Conservation (phyloP, 1,284 basidiomycete genomes). For the Heterobasidion parviporum region DNA sequence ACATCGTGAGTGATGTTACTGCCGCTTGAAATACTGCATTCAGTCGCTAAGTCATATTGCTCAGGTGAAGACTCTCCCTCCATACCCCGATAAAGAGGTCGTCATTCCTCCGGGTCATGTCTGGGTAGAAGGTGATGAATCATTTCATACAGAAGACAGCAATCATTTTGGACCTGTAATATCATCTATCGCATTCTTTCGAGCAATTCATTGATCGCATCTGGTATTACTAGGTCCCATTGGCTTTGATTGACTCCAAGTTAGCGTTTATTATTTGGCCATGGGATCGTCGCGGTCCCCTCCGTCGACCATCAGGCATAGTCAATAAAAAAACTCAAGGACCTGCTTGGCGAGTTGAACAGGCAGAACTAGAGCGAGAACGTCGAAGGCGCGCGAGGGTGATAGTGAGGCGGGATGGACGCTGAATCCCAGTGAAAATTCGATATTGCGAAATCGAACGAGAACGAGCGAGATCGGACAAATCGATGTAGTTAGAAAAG, state of each 20-base stretch:
- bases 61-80: conserved; percentile 57
- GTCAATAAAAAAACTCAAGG: conserved; percentile 21
- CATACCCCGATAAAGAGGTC: conserved; percentile 52
- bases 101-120: conserved; percentile 52
- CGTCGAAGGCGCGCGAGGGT: conserved; percentile 36
- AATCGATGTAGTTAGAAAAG: no score
- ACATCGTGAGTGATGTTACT: conserved; percentile 27
- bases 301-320: conserved; percentile 19
- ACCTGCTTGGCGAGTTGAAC: conserved; percentile 34
- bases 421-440: no score
- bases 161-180: conserved; percentile 65
- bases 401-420: conserved; percentile 9
- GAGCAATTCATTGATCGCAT: neutral
- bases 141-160: conserved; percentile 62
- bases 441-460: no score
- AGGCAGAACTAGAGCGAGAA: conserved; percentile 38
- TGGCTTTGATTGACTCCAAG: conserved; percentile 55
- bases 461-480: no score
- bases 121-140: conserved; percentile 72
- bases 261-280: conserved; percentile 59
- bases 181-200: conserved; percentile 2
- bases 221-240: conserved; percentile 39
- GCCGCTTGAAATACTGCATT: neutral
- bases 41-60: neutral
- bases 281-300: conserved; percentile 39